Base-by-base conservation (phyloP, 768 basidiomycete species). In the Pholiota microspora region DNA sequence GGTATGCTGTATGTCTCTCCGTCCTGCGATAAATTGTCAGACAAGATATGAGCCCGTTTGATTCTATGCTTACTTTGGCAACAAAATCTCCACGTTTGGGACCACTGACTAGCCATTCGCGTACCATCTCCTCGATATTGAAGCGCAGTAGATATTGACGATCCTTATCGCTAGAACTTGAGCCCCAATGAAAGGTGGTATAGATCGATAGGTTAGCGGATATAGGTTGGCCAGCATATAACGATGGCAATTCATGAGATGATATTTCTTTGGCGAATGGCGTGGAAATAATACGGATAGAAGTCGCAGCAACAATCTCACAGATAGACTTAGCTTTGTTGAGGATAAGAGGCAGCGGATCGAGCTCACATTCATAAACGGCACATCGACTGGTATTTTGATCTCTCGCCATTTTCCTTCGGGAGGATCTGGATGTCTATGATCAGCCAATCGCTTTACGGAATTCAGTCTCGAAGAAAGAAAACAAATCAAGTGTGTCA, bases 201-300 rank as follows among this genome's bases (percentile, higher is more conserved):
- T 74, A 74, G 24, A 98, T 82, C 1, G 73, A 77, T 29, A 97
- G 69, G 9, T 73, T 75, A 0, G 85, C 85, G 15, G 82, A 73
- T n/a, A 96, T 79, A 0, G 94, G 90, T 61, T 95, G 91, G 0
- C 95, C 95, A 21, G 94, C 93, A 62, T 92, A 94, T 60, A 89
- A 71, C 2, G 79, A 75, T 3, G 71, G 65, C 12, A 67, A 52
- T 40, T 68, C 64, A 28, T 63, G 63, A 29, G 51, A 47, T 32
- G 63, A 21, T 52, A 55, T 36, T 59, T 62, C 32, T 60, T 72
- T 49, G 63, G 69, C 54, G 72, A 78, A 77, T 3, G 80, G 73
- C 34, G 79, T 73, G 34, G 81, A 64, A 15, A 78, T 54, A 24
- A 87, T 66, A 45, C 67, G 70, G 44, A 91, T 72, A 35, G 73